Percentiles rank a stretch among this genome's conserved stretches.
Conservation (phyloP, 2,329 filamentous ascomycete species). For the Xylariomycetidae sp. region DNA sequence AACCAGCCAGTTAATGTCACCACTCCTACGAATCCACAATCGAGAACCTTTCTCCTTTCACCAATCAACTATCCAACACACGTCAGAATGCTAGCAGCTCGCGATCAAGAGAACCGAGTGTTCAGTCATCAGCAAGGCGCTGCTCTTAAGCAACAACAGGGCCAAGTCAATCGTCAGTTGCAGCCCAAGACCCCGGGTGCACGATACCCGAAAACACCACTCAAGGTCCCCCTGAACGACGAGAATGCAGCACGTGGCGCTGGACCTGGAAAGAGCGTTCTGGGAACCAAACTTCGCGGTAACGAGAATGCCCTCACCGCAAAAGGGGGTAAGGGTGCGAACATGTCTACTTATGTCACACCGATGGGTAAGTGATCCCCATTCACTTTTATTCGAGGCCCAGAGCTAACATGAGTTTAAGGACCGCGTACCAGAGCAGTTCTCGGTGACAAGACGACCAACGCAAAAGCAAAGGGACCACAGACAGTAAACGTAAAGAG, state of each 20-base stretch:
- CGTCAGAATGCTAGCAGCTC: constrained; percentile 65
- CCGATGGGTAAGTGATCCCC: constrained; percentile 76
- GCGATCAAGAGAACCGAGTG: constrained; percentile 85
- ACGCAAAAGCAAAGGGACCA: constrained; percentile 72
- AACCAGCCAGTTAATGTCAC: too few species aligned
- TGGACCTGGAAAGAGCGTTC: constrained; percentile 54
- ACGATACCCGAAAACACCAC: constrained; percentile 75
- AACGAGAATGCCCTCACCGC: constrained; percentile 51
- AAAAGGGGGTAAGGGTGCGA: constrained; percentile 40
- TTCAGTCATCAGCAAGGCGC: constrained; percentile 68
- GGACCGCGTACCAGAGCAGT: constrained; percentile 70
- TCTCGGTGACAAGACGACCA: constrained; percentile 92
- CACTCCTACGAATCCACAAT: too few species aligned
- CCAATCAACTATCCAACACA: constrained; percentile 6
- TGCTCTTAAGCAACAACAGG: constrained; percentile 64
- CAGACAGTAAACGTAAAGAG: constrained; percentile 62
- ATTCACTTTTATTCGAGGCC: too few species aligned
- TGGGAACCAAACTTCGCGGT: constrained; percentile 51
- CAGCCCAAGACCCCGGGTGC: constrained; percentile 74
- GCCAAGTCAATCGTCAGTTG: constrained; percentile 31
- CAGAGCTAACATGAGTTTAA: constrained; percentile 26
- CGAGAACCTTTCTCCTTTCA: too few species aligned
- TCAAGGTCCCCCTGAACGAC: constrained; percentile 73
- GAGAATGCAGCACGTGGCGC: constrained; percentile 68
- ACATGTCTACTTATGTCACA: constrained; percentile 68